phyloP scores from a whole-genome alignment of 73 alveolate genomes.

The Paramecium octaurelia region DNA sequence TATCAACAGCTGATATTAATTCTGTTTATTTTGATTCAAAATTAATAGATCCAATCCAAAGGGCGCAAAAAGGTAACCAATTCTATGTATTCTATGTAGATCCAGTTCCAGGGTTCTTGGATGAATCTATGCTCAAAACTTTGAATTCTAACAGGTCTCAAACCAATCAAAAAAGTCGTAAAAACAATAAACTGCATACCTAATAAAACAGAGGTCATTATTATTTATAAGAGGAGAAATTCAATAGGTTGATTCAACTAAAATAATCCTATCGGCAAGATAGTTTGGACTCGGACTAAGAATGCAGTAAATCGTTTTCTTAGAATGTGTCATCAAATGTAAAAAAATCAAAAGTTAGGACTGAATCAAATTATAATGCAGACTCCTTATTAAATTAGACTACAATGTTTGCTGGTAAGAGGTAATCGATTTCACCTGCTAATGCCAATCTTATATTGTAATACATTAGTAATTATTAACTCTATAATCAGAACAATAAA shows the following conservation, averaged over 20 bases:
- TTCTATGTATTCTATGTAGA: neutral
- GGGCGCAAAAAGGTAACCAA: neutral
- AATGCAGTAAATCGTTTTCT: neutral
- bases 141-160: neutral
- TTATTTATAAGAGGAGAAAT: neutral
- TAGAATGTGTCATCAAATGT: neutral
- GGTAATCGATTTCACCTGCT: constrained; percentile 2
- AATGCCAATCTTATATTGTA: neutral
- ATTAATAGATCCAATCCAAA: neutral
- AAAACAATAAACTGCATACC: neutral
- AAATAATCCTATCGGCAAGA: neutral
- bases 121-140: neutral
- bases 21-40: constrained; percentile 29
- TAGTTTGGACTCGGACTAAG: neutral
- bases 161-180: neutral
- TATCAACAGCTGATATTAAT: constrained; percentile 55
- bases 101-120: neutral
- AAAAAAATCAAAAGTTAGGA: neutral
- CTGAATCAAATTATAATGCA: neutral
- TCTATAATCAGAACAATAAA: neutral
- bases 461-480: neutral
- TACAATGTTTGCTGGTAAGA: neutral
- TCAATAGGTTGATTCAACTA: neutral
- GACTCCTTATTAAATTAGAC: neutral
- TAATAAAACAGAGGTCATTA: neutral